Conservation (phyloP, 441 rosid genomes). For the Pelargonium citronellum region DNA sequence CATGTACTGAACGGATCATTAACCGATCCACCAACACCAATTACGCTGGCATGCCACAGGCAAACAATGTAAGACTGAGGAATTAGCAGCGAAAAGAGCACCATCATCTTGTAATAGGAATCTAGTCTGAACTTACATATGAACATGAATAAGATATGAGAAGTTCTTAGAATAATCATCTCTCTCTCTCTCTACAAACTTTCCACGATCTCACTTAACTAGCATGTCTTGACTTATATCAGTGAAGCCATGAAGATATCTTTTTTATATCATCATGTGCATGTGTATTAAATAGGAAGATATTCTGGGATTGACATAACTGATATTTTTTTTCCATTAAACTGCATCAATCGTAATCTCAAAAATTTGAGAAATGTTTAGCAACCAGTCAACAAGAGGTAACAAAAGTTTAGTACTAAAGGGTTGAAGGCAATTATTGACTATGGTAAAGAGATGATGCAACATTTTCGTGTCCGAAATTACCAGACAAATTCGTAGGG, state of each 20-base stretch:
- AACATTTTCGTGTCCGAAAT: not conserved
- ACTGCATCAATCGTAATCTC: too few species aligned
- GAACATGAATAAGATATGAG: not conserved
- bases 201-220: not conserved
- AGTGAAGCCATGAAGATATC: not conserved
- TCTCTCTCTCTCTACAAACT: not conserved
- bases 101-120: not conserved
- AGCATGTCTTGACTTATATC: not conserved
- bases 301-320: too few species aligned
- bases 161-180: not conserved
- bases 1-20: constrained; percentile 56
- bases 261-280: too few species aligned
- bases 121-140: too few species aligned
- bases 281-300: too few species aligned
- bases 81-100: not conserved
- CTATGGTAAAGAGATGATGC: not conserved
- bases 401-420: too few species aligned
- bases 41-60: constrained; percentile 15
- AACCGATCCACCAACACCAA: constrained; percentile 58
- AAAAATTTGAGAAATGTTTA: too few species aligned
- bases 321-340: too few species aligned
- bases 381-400: too few species aligned
- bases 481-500: not conserved
- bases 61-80: not conserved
- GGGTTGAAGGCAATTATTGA: not conserved